phyloP scores from a whole-genome alignment of 1,284 basidiomycete genomes.

The Ganoderma lingzhi region DNA sequence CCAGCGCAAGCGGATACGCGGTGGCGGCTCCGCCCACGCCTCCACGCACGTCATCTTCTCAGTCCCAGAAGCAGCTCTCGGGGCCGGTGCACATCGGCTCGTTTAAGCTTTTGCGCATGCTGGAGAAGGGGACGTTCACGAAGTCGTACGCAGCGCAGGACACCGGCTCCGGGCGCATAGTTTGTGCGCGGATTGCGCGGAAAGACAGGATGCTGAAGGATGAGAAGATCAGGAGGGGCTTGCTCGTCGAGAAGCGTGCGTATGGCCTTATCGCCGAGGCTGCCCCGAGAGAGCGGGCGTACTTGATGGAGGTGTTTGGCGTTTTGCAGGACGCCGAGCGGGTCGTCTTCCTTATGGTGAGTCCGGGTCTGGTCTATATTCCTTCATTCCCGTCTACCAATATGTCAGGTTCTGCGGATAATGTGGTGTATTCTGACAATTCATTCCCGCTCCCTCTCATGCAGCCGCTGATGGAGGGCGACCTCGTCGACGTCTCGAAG shows the following conservation, averaged over 20 bases:
- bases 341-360: slow-evolving; percentile 45
- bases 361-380: slow-evolving; percentile 17
- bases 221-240: slow-evolving; percentile 19
- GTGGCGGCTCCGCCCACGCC: slow-evolving; percentile 4
- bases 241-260: slow-evolving; percentile 41
- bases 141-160: slow-evolving; percentile 40
- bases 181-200: slow-evolving; percentile 37
- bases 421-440: not conserved
- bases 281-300: slow-evolving; percentile 35
- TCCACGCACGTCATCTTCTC: not conserved
- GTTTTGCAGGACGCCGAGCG: slow-evolving; percentile 41
- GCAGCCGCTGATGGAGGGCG: slow-evolving; percentile 45
- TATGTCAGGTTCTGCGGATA: not conserved
- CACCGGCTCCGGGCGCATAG: slow-evolving; percentile 29
- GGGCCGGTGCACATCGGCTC: slow-evolving; percentile 33
- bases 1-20: not conserved
- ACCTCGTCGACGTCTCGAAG: slow-evolving; percentile 35
- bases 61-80: not conserved
- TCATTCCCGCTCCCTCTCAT: slow-evolving; percentile 1
- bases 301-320: slow-evolving; percentile 44
- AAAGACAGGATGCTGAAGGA: slow-evolving; percentile 30
- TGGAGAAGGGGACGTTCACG: slow-evolving; percentile 40
- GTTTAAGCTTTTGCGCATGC: slow-evolving; percentile 37
- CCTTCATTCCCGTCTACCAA: not conserved
- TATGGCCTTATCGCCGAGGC: slow-evolving; percentile 42